Evolutionary conservation across 129 eudicot genomes (phyloP).

Genomic region (Glebionis coronaria): DNA sequence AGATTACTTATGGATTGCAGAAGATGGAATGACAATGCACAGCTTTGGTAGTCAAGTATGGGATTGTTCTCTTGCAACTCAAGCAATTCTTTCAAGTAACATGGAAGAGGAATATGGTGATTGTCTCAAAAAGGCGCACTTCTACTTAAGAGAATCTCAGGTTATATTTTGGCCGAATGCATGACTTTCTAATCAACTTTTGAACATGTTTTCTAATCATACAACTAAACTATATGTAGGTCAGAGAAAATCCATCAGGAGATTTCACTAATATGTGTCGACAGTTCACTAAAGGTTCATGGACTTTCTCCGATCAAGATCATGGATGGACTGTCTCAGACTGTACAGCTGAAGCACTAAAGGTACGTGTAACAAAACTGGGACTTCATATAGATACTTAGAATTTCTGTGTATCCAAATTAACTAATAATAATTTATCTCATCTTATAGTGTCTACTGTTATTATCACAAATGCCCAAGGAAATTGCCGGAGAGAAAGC

Average conservation of each 20-base stretch:
- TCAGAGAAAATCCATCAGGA: constrained; percentile 55
- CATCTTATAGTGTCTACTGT: constrained; percentile 43
- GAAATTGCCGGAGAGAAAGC: constrained; percentile 49
- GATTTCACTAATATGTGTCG: constrained; percentile 53
- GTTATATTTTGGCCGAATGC: constrained; percentile 20
- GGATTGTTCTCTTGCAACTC: constrained; percentile 64
- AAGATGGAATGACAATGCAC: constrained; percentile 88
- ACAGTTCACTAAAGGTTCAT: constrained; percentile 64
- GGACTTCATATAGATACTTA: neutral
- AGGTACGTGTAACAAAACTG: constrained; percentile 25
- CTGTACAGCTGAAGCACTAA: constrained; percentile 68
- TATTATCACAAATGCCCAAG: constrained; percentile 48
- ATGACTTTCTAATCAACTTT: neutral
- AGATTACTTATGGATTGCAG: constrained; percentile 73
- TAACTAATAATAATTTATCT: neutral
- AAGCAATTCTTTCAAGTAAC: constrained; percentile 56
- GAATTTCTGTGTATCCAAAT: neutral
- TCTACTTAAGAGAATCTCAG: constrained; percentile 68
- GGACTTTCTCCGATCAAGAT: constrained; percentile 90
- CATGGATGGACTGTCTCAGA: constrained; percentile 72
- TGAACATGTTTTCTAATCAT: neutral
- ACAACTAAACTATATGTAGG: constrained; percentile 10
- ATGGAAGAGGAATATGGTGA: constrained; percentile 69
- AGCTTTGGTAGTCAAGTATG: constrained; percentile 79
- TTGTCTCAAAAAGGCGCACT: constrained; percentile 65